Conservation (phyloP, 2,329 filamentous ascomycete genomes). For the Aspergillus phoenicis region DNA sequence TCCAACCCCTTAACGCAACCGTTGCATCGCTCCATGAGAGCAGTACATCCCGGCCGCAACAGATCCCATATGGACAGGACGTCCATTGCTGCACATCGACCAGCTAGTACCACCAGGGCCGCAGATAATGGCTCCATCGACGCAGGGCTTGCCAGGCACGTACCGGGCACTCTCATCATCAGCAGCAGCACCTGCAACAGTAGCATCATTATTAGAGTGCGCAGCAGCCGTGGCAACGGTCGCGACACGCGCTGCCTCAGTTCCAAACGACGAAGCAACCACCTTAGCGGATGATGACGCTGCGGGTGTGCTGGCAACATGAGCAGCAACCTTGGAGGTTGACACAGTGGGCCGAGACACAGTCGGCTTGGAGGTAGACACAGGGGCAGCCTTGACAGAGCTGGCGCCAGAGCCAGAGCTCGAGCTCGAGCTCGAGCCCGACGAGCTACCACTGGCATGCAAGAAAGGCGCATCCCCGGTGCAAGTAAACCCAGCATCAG, state of each 20-base stretch:
- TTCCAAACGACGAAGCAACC: conserved; percentile 21
- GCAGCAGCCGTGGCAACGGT: neutral
- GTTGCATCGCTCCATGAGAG: conserved; percentile 28
- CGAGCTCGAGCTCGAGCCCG: conserved; percentile 2
- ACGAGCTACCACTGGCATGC: conserved; percentile 7
- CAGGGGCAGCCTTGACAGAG: neutral
- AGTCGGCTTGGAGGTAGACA: too few relatives aligned
- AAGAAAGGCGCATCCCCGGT: conserved; percentile 36
- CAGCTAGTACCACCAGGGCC: conserved; percentile 34
- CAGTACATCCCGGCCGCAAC: conserved; percentile 43
- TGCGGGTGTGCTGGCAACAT: neutral
- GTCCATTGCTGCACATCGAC: conserved; percentile 38
- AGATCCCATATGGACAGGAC: conserved; percentile 39
- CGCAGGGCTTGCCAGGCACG: conserved; percentile 21
- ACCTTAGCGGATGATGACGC: conserved; percentile 14
- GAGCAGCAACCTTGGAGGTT: neutral
- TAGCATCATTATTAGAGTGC: neutral
- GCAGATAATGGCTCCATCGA: conserved; percentile 37
- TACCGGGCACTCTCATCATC: conserved; percentile 13
- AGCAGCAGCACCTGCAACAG: neutral
- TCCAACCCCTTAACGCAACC: neutral
- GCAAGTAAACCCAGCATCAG: conserved; percentile 37
- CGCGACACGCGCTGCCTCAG: neutral
- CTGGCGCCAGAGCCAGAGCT: neutral
- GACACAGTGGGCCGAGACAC: neutral